Conservation (phyloP, 208 protist genomes). For the Trypanosoma cruzi region DNA sequence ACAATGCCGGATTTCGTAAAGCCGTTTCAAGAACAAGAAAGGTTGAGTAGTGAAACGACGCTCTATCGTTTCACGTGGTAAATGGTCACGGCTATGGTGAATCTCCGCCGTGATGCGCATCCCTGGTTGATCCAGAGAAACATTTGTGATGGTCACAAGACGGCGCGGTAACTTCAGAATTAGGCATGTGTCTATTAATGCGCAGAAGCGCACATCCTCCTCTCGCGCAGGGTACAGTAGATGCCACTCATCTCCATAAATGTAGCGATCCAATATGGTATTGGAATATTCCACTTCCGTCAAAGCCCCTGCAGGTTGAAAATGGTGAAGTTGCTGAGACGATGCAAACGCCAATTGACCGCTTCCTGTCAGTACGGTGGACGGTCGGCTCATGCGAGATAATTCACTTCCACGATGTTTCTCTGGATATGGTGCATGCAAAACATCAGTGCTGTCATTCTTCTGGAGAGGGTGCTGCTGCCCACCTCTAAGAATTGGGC, state of each 20-base stretch:
- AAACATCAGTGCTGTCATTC: background rate
- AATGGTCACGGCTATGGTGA: slow-evolving; percentile 42
- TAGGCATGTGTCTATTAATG: slow-evolving; percentile 78
- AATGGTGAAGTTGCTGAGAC: background rate
- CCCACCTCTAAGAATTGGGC: background rate
- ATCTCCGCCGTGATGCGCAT: slow-evolving; percentile 80
- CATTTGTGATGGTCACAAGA: slow-evolving; percentile 55
- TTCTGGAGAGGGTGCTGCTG: background rate
- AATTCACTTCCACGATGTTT: slow-evolving; percentile 9
- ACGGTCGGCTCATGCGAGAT: background rate
- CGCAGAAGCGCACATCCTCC: slow-evolving; percentile 67
- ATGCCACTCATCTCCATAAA: slow-evolving; percentile 77
- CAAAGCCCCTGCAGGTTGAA: background rate
- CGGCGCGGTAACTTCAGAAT: slow-evolving; percentile 70
- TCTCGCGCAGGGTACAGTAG: slow-evolving; percentile 64
- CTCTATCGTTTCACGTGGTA: slow-evolving; percentile 58
- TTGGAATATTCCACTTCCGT: slow-evolving; percentile 51
- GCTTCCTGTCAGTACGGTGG: background rate
- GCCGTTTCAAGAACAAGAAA: slow-evolving; percentile 73
- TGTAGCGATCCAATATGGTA: slow-evolving; percentile 72
- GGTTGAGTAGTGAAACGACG: slow-evolving; percentile 69
- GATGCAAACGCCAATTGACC: slow-evolving; percentile 7
- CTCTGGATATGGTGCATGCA: background rate
- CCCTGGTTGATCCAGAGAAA: slow-evolving; percentile 71
- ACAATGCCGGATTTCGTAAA: slow-evolving; percentile 74